phyloP scores from a whole-genome alignment of 148 eudicot genomes.

The Amaranthus cruentus region DNA sequence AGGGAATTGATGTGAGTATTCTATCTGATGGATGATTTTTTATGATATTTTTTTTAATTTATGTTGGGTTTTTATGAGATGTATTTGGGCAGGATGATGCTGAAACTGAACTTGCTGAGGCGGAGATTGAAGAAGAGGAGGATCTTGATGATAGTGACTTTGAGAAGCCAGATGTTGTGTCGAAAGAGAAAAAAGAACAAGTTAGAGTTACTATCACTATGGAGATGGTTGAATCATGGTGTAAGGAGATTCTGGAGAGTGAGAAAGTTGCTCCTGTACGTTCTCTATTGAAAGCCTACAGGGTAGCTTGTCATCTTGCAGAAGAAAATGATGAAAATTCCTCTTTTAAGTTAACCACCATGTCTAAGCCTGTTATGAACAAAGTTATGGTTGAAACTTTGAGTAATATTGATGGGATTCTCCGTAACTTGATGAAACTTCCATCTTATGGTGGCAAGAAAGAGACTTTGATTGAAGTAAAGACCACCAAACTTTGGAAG shows the following conservation, averaged over 20 bases:
- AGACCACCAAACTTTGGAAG: constrained; percentile 66
- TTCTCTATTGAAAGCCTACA: constrained; percentile 73
- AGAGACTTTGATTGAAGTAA: constrained; percentile 54
- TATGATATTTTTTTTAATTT: constrained; percentile 3
- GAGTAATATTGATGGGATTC: constrained; percentile 79
- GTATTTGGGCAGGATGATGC: constrained; percentile 16
- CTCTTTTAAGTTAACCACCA: constrained; percentile 48
- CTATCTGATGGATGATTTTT: constrained; percentile 3
- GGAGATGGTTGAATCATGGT: constrained; percentile 92
- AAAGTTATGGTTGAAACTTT: constrained; percentile 74
- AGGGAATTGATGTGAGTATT: constrained; percentile 72
- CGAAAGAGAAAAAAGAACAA: constrained; percentile 40
- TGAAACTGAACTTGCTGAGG: constrained; percentile 11
- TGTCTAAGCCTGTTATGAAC: constrained; percentile 91
- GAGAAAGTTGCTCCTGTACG: constrained; percentile 65
- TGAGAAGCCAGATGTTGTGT: constrained; percentile 20
- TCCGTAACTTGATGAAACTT: constrained; percentile 62
- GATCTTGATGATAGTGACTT: constrained; percentile 46
- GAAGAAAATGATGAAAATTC: constrained; percentile 68
- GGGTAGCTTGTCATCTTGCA: constrained; percentile 90
- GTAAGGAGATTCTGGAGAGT: constrained; percentile 45
- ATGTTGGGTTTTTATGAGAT: background rate
- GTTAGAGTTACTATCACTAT: constrained; percentile 52
- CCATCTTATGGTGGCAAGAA: constrained; percentile 81
- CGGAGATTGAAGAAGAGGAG: constrained; percentile 29